Percentiles rank a stretch among this genome's conserved stretches.
These are phyloP conservation scores for Nigrospora osmanthi DNA, from an alignment of 2,329 filamentous ascomycete genomes.

Conservation along the genomic window DNA sequence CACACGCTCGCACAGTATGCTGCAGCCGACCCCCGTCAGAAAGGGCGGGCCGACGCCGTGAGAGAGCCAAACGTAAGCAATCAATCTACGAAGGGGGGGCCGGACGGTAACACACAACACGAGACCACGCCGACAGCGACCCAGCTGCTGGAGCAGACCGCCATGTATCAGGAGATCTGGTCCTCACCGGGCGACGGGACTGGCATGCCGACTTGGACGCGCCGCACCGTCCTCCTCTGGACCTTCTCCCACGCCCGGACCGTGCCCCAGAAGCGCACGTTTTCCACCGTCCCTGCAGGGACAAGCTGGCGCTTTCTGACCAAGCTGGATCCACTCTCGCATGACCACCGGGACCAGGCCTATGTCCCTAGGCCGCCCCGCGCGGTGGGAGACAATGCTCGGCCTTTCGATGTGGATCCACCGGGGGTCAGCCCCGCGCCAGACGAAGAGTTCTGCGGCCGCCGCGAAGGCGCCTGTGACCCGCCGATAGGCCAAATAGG, in stretches of 20 bases:
- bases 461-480: constrained; percentile 33
- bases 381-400: constrained; percentile 35
- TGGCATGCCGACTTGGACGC: constrained; percentile 34
- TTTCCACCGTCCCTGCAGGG: constrained; percentile 31
- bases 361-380: constrained; percentile 24
- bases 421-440: constrained; percentile 44
- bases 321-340: constrained; percentile 50
- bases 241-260: constrained; percentile 49
- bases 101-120: neutral
- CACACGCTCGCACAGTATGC: constrained; percentile 47
- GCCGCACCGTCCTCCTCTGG: constrained; percentile 56
- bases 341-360: constrained; percentile 44
- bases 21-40: constrained; percentile 20
- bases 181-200: constrained; percentile 36
- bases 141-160: constrained; percentile 51
- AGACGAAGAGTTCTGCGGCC: constrained; percentile 50
- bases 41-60: constrained; percentile 11
- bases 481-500: constrained; percentile 11
- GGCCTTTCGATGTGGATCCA: constrained; percentile 43
- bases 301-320: constrained; percentile 57
- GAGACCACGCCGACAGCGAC: constrained; percentile 24
- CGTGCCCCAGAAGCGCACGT: constrained; percentile 26
- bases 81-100: too few species aligned
- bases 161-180: constrained; percentile 62
- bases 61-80: too few species aligned